Base-by-base conservation (phyloP, 345 rosid genomes). In the Pistacia atlantica region DNA sequence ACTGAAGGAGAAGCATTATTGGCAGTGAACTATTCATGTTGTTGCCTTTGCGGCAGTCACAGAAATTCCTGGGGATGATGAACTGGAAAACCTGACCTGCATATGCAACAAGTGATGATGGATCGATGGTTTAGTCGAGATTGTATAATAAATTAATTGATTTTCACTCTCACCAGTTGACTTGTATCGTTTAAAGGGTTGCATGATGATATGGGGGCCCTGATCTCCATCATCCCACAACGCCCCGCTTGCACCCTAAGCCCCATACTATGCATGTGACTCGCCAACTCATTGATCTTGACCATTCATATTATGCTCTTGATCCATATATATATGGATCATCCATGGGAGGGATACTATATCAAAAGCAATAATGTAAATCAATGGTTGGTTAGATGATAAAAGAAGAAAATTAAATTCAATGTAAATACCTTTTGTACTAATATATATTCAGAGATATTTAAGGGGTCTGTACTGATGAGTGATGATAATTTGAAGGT, bases 271-370 rank as follows among this genome's bases (percentile, higher is more conserved):
- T 69, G 78, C 88, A 83, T 77, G 84, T 84, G 86, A 77, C 38
- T 72, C 75, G 82, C 80, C 90, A 85, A 80, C 90, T 79, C 83
- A 80, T 55, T 84, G 87, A 84, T 78, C 77, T 65, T 31, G 84
- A 87, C 85, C 78, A 70, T 80, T 85, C 87, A 76, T 72, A 10
- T 22, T 60, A 25, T 1, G 11, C 16, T 33, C 5, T 3, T 48
- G 31, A 38, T 17, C 8, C 54, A 13, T 22, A 22, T 8, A 49
- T 49, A 49, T 10, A 49, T 49, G 54, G 54, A 49, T 49, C 54
- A 49, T 35, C 10, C 22, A 49, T 45, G 3, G n/a, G 52, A 7
- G 54, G 42, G 22, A 25, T 25, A 25, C 25, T 25, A 25, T 25
- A 25, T 25, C 25, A 25, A 25, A 25, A 25, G 25, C 25, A 25